These are phyloP conservation scores for Pythium chondricola DNA, from an alignment of 352 stramenopile species.

Conservation along the genomic window DNA sequence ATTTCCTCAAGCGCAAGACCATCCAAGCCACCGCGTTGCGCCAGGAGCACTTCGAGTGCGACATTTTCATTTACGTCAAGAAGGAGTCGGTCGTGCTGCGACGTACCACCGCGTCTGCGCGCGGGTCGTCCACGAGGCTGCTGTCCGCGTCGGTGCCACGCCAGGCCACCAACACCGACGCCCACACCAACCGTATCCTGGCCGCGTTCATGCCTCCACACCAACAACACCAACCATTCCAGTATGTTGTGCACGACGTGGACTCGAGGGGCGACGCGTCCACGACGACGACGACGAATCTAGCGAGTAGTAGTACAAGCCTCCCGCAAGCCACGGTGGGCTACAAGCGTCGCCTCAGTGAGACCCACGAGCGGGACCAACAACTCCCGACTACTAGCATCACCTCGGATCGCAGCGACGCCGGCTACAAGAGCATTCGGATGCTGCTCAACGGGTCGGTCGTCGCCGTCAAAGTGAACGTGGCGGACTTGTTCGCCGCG, in stretches of 20 bases:
- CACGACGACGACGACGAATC: not conserved
- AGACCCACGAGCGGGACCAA: constrained; percentile 6
- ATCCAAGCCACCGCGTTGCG: constrained; percentile 12
- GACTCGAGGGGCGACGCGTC: not conserved
- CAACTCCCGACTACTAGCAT: too few species aligned
- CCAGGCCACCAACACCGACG: not conserved
- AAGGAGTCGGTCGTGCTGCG: constrained; percentile 29
- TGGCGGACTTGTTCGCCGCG: constrained; percentile 43
- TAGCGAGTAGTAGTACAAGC: not conserved
- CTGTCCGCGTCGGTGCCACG: too few species aligned
- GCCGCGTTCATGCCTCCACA: too few species aligned
- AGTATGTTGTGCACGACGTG: not conserved
- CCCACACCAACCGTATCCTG: too few species aligned
- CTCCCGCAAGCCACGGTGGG: not conserved
- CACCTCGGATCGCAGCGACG: not conserved
- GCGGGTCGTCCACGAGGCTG: too few species aligned
- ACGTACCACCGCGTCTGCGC: not conserved
- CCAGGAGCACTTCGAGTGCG: constrained; percentile 48
- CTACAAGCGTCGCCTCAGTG: constrained; percentile 14
- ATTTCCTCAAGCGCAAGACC: constrained; percentile 71
- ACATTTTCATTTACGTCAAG: constrained; percentile 68
- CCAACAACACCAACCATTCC: constrained; percentile 4
- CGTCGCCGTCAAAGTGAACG: constrained; percentile 65
- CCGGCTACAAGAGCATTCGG: constrained; percentile 51
- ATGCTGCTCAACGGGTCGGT: constrained; percentile 71